Evolutionary conservation across 345 rosid species (phyloP), one percentile per base, ranked within the genome.

Genomic region (Pelargonium nanum): DNA sequence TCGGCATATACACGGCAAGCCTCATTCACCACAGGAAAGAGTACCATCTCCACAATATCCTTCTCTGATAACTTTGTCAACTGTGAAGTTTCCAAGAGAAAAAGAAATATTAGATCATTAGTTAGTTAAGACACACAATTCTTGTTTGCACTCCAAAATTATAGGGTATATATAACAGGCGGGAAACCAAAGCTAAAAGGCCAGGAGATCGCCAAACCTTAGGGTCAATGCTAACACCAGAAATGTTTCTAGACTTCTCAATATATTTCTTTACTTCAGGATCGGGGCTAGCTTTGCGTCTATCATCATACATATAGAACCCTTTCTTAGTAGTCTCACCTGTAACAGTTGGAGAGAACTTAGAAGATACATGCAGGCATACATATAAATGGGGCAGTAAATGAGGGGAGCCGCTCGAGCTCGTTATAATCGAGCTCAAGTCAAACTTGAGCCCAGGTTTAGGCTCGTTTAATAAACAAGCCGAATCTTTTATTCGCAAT

Each of bases 1-100:
- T 93, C 99, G 0, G 88, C 90, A 26, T 85, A 81, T 52, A 93
- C 89, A 55, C 92, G 81, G 63, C 99, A 93, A 53, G 99, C 92
- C 74, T 93, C 99, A 30, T 93, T 93, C 57, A 93, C 95, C 57
- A 93, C 96, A 0, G 99, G 97, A 66, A 93, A 87, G 78, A 93
- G 86, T 57, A 81, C 66, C 97, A 90, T 93, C 81, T 93, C 99
- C 50, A 90, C 72, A 20, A 93, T 87, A 70, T 93, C 96, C 70
- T 78, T 83, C 65, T 93, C 97, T 0, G 94, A 57, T 52, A 93
- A 66, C 21, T 81, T 86, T 26, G 50, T 78, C 53, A 90, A 66
- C 99, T 93, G 84, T 65, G 58, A 63, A 63, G 22, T 25, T 24
- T 26, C 57, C 57, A 12, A 13, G 57, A 19, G 15, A 55, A 55